Base-by-base conservation (phyloP, 2,329 filamentous ascomycete species). In the Tolypocladium nubicola region DNA sequence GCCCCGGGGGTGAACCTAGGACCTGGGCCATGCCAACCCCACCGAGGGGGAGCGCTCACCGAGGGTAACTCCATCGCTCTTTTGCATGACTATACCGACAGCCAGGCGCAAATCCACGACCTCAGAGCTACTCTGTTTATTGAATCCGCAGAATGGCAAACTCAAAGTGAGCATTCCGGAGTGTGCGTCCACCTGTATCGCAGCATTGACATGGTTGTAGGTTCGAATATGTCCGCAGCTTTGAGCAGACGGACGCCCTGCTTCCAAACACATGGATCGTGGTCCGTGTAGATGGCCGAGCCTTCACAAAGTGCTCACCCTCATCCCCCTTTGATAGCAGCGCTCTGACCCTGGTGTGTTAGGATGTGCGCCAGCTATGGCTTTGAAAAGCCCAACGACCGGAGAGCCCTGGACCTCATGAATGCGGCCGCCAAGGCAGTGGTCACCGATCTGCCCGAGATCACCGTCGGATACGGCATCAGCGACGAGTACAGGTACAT, bases 191-290 rank as follows among this genome's bases (percentile, higher is more conserved):
- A 13, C 47, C 10, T 33, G 55, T n/a, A 9, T n/a, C 21, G 54
- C 33, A 37, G 33, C n/a, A 54, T 35, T 40, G 30, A 52, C 37
- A 21, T 56, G 4, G 7, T 54, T 49, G 30, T 52, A 96, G 90
- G 73, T 97, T 91, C 70, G 92, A 96, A 75, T 99, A 99, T 73
- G 93, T 97, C 61, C 90, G 89, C 70, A 74, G 78, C 53, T 97
- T 97, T 68, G 94, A 99, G 78, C 88, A 88, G 67, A 76, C 85
- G 8, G 91, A 97, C 68, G 74, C 75, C 52, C 76, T 99, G 45
- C 80, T 97, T 26, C 90, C 87, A 56, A 96, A 95, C 68, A 97
- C 93, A 33, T 99, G 92, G 91, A 88, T 97, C 57, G 90, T 97
- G 23, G 86, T 99, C 57, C 86, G 94, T 59, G 86, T 99, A 66